These are phyloP conservation scores for Rhinocladiella mackenziei DNA, from an alignment of 2,329 filamentous ascomycete genomes.

Conservation along the genomic window DNA sequence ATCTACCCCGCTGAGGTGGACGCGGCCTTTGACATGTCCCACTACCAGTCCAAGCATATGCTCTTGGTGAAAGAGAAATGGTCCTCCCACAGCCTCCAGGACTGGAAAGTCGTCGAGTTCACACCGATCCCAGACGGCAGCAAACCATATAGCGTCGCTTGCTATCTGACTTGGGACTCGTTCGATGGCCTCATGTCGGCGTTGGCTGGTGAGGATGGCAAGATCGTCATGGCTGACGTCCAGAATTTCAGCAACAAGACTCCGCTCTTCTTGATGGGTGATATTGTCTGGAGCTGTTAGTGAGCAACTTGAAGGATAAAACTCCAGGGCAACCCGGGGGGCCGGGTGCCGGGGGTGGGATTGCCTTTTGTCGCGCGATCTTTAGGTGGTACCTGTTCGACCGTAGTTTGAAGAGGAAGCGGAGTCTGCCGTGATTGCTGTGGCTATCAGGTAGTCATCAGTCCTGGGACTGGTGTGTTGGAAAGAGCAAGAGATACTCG, in stretches of 20 bases:
- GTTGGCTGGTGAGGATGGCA: conserved; percentile 3
- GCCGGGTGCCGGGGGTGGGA: too few relatives aligned
- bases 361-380: too few relatives aligned
- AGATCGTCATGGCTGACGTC: conserved; percentile 20
- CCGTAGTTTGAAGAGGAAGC: too few relatives aligned
- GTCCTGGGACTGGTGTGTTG: too few relatives aligned
- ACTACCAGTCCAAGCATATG: conserved; percentile 49
- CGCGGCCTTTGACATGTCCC: conserved; percentile 47
- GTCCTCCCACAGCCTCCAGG: conserved; percentile 40
- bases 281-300: too few relatives aligned
- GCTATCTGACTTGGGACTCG: conserved; percentile 19
- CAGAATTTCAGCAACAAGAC: conserved; percentile 25
- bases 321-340: too few relatives aligned
- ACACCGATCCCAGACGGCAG: conserved; percentile 7
- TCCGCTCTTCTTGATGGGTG: conserved; percentile 16
- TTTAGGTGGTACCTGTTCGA: too few relatives aligned
- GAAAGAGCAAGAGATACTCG: too few relatives aligned
- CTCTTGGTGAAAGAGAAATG: conserved; percentile 42
- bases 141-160: conserved; percentile 18
- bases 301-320: too few relatives aligned
- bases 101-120: conserved; percentile 20
- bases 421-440: too few relatives aligned
- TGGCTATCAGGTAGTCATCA: too few relatives aligned
- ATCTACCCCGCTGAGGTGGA: conserved; percentile 43
- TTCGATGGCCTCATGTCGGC: conserved; percentile 20